Conservation (phyloP, 768 basidiomycete genomes). For the Omphalotus guepiniiformis region DNA sequence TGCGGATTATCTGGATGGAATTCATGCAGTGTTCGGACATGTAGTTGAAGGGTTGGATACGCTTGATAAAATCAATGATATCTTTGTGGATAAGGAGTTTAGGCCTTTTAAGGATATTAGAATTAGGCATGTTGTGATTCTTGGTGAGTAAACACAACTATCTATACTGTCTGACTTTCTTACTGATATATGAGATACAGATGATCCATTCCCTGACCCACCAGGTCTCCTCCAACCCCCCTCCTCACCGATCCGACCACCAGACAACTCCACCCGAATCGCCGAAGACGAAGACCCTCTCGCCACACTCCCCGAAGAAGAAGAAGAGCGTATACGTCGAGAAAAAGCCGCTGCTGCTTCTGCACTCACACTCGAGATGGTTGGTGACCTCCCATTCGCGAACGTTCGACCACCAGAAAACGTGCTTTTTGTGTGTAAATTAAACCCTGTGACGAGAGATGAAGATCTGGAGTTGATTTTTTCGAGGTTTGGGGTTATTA, state of each 20-base stretch:
- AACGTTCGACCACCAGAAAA: conserved; percentile 98
- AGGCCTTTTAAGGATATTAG: conserved; percentile 92
- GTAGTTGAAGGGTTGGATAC: conserved; percentile 94
- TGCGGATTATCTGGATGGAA: conserved; percentile 93
- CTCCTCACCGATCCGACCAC: conserved; percentile 79
- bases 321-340: conserved; percentile 76
- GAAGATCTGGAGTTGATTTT: conserved; percentile 98
- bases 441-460: conserved; percentile 92
- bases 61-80: conserved; percentile 88
- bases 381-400: conserved; percentile 97
- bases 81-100: conserved; percentile 83
- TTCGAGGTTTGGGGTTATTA: conserved; percentile 89
- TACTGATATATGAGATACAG: conserved; percentile 33
- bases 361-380: conserved; percentile 97
- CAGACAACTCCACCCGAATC: conserved; percentile 78
- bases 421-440: conserved; percentile 97
- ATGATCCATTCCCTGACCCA: conserved; percentile 95
- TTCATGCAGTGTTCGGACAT: conserved; percentile 90
- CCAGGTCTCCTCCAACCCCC: conserved; percentile 67
- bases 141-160: conserved; percentile 57
- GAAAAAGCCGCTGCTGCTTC: conserved; percentile 88
- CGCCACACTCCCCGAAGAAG: conserved; percentile 72
- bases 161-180: conserved; percentile 2
- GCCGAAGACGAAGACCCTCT: conserved; percentile 93
- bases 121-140: conserved; percentile 92